phyloP scores from a whole-genome alignment of 2,329 filamentous ascomycete genomes.

The Coniella lustricola region DNA sequence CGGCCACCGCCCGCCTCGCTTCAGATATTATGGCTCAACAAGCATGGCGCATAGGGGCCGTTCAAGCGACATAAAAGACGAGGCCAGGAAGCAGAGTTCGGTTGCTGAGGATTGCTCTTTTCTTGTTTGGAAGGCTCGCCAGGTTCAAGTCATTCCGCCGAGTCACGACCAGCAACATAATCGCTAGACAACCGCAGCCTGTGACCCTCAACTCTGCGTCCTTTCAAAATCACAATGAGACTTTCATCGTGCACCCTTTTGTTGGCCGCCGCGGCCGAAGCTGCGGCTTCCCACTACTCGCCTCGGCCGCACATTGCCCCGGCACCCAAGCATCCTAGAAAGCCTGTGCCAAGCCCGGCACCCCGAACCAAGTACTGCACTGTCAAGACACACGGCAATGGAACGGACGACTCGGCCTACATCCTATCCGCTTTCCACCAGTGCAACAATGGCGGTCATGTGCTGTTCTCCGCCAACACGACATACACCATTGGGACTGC shows the following conservation, averaged over 20 bases:
- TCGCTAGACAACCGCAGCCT: too few relatives aligned
- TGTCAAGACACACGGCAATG: constrained; percentile 46
- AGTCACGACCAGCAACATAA: too few relatives aligned
- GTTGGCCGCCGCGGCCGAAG: constrained; percentile 17
- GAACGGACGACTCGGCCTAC: constrained; percentile 23
- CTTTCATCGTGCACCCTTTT: constrained; percentile 15
- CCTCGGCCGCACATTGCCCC: constrained; percentile 18
- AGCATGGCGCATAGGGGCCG: background rate
- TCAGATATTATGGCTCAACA: background rate
- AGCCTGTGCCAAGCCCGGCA: constrained; percentile 23
- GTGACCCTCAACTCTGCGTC: too few relatives aligned
- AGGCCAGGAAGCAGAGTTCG: too few relatives aligned
- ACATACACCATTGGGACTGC: constrained; percentile 56
- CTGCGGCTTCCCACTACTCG: constrained; percentile 14
- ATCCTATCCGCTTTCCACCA: constrained; percentile 44
- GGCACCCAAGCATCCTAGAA: constrained; percentile 19
- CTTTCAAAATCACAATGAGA: constrained; percentile 16
- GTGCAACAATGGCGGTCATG: constrained; percentile 54
- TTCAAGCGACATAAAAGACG: too few relatives aligned
- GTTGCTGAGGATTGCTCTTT: too few relatives aligned
- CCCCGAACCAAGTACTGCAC: constrained; percentile 40
- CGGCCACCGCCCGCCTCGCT: background rate
- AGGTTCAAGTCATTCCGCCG: too few relatives aligned
- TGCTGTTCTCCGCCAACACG: constrained; percentile 45
- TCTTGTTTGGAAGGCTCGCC: too few relatives aligned